phyloP scores from a whole-genome alignment of 176 grass and related monocot genomes.

The Oryza nivara region DNA sequence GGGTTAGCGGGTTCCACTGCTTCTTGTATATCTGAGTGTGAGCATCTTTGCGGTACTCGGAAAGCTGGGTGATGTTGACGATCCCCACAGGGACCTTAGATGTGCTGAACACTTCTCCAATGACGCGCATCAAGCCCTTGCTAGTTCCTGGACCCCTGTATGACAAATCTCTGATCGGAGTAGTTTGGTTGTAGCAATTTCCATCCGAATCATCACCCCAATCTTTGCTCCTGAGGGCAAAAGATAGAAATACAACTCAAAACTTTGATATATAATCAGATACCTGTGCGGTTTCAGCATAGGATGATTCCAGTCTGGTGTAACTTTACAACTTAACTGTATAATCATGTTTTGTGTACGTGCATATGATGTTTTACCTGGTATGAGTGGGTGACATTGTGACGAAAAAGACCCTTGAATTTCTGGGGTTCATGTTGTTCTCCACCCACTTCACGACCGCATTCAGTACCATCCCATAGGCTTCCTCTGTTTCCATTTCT shows the following conservation, averaged over 20 bases:
- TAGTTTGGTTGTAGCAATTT: conserved; percentile 94
- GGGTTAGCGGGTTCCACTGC: conserved; percentile 74
- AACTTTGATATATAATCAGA: not conserved
- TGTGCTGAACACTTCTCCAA: conserved; percentile 57
- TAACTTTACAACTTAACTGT: not conserved
- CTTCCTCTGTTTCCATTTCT: conserved; percentile 82
- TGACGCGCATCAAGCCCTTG: conserved; percentile 81
- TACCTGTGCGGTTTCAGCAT: not conserved
- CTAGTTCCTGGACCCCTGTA: conserved; percentile 81
- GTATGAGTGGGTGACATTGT: conserved; percentile 96
- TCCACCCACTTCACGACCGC: conserved; percentile 82
- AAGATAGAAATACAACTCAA: not conserved
- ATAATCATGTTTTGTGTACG: not conserved
- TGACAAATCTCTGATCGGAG: conserved; percentile 54
- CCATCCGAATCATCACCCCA: conserved; percentile 80
- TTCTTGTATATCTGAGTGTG: conserved; percentile 99
- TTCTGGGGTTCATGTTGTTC: conserved; percentile 73
- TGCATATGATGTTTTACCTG: conserved; percentile 42
- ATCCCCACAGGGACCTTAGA: conserved; percentile 57
- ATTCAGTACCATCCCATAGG: conserved; percentile 75
- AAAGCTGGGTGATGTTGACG: conserved; percentile 92
- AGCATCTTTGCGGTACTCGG: conserved; percentile 87
- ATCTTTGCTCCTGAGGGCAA: conserved; percentile 67
- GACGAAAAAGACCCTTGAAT: conserved; percentile 69
- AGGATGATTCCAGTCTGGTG: not conserved